A percentile compares a stretch with the other conserved stretches of the same genome.
Evolutionary conservation across 192 early-diverging fungal genomes (phyloP).

Genomic region (Podila epicladia): DNA sequence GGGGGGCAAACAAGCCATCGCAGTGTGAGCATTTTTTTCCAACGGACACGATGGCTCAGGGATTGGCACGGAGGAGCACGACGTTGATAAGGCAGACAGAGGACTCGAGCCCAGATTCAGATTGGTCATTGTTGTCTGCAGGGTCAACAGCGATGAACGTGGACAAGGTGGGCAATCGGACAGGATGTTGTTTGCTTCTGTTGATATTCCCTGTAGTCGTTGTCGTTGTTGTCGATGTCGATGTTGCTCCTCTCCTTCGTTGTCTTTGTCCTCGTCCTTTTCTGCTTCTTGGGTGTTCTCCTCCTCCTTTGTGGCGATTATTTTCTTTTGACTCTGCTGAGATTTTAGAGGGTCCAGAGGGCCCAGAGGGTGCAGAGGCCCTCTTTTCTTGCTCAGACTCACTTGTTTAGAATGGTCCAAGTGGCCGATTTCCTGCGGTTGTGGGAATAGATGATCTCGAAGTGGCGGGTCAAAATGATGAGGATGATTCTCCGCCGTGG

Average conservation of each 20-base stretch:
- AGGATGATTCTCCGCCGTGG: background rate
- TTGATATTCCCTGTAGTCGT: background rate
- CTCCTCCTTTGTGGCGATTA: background rate
- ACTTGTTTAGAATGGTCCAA: background rate
- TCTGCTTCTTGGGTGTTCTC: background rate
- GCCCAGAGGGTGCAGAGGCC: background rate
- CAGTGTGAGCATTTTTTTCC: background rate
- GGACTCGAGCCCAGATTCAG: no score
- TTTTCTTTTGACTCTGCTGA: background rate
- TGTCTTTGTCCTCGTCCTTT: background rate
- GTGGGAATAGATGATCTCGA: background rate
- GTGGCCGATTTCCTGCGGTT: background rate
- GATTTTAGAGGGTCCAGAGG: background rate
- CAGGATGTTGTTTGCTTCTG: background rate
- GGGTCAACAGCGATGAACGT: slow-evolving; percentile 1
- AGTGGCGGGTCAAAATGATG: background rate
- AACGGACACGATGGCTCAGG: background rate
- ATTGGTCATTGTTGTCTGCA: background rate
- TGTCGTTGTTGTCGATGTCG: background rate
- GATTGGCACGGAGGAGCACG: background rate
- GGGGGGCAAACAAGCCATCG: background rate
- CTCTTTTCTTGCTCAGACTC: background rate
- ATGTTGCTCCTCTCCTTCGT: background rate
- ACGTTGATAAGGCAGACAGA: background rate
- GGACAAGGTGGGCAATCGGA: slow-evolving; percentile 4